phyloP scores from a whole-genome alignment of 108 stramenopile genomes.

The Cyclotella cryptica region DNA sequence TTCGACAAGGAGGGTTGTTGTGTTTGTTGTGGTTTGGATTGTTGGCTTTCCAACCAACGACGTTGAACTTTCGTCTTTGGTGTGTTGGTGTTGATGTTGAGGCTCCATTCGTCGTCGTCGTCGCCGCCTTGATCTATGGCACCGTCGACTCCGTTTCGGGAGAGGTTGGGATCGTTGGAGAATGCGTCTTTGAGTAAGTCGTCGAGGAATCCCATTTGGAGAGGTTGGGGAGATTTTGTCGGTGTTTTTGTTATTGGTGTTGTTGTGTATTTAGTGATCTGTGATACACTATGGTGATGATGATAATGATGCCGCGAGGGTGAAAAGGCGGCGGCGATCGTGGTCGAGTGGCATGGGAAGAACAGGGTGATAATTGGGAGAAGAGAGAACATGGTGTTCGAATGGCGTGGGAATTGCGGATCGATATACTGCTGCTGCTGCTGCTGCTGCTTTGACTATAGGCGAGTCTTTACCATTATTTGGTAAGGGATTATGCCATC shows the following conservation, averaged over 20 bases:
- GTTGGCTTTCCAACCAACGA: conserved; percentile 68
- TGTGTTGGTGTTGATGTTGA: not conserved
- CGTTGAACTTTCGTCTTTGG: conserved; percentile 70
- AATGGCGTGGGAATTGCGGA: no score
- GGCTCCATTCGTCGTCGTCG: conserved; percentile 33
- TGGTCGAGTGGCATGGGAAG: no score
- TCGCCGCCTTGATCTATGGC: conserved; percentile 60
- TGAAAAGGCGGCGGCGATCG: no score
- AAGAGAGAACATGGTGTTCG: no score
- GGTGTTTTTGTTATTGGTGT: not conserved
- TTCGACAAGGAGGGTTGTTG: not conserved
- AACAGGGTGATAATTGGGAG: no score
- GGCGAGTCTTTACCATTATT: no score
- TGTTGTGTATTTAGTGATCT: no score
- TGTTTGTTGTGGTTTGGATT: conserved; percentile 14
- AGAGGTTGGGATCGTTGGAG: conserved; percentile 66
- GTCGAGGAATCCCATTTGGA: conserved; percentile 65
- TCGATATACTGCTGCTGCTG: no score
- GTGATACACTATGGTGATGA: no score
- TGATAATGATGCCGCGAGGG: not conserved
- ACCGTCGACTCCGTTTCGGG: conserved; percentile 49
- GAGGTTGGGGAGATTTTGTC: not conserved
- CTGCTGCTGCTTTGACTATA: no score
- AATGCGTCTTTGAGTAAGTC: conserved; percentile 74
- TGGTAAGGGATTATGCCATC: no score